Evolutionary conservation across 177 flowering plant species (phyloP), one percentile per base, ranked within the genome.

Genomic region (Tripterygium wilfordii): DNA sequence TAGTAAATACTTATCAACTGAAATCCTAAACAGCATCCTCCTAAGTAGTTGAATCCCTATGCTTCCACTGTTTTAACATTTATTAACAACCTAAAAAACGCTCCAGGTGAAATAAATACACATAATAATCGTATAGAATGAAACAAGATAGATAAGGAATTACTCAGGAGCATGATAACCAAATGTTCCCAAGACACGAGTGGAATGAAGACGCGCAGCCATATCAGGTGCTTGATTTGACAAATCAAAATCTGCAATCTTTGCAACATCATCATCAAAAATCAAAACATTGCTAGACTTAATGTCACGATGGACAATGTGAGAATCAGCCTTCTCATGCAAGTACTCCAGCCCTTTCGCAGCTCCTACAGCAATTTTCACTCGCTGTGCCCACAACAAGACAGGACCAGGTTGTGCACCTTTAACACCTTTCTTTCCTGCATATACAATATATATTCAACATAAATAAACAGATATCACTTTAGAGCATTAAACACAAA

Each of bases 131-230:
- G n/a, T n/a, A n/a, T n/a, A n/a, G n/a, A n/a, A n/a, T n/a, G n/a
- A n/a, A n/a, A n/a, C n/a, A n/a, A n/a, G n/a, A n/a, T n/a, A n/a
- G n/a, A n/a, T n/a, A n/a, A n/a, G n/a, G n/a, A n/a, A 85, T 71
- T 69, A 81, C 95, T 86, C 91, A 19, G 95, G 91, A 53, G 95
- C 91, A 75, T 86, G 95, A 64, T 86, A 86, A 42, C 95, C 95
- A 65, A 86, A 86, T 22, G 91, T 83, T 46, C 95, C 95, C 47
- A 86, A 83, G 58, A 86, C 91, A 68, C 95, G 91, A 41, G 95
- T 83, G 13, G 95, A 86, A 66, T 86, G 91, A 48, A 86, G 88
- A 13, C 91, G 85, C 30, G 91, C 95, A 28, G 95, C 88, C 70
- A 56, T 77, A 54, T 86, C 95, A 52, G 95, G 91, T 22, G 91